phyloP scores from a whole-genome alignment of 768 basidiomycete genomes.

The Lentinula sp. region DNA sequence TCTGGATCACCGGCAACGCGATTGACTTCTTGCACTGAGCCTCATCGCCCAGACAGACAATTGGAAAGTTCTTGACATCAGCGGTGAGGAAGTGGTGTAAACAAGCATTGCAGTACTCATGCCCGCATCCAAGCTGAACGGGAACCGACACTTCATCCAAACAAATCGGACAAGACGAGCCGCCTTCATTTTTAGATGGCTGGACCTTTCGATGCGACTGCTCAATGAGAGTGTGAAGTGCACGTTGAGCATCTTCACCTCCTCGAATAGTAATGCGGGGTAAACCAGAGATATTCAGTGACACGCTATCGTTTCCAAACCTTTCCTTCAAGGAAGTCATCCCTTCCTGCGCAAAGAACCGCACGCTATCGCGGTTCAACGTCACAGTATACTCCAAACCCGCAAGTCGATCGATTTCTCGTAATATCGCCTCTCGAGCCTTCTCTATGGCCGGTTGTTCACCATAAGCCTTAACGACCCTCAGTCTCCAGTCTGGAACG shows the following conservation, averaged over 20 bases:
- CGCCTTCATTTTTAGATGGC: not conserved
- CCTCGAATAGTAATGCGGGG: slow-evolving; percentile 45
- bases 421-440: slow-evolving; percentile 38
- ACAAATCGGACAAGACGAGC: slow-evolving; percentile 46
- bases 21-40: slow-evolving; percentile 49
- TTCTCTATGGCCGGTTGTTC: slow-evolving; percentile 27
- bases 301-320: slow-evolving; percentile 49
- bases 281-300: slow-evolving; percentile 30
- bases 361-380: slow-evolving; percentile 32
- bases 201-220: slow-evolving; percentile 26
- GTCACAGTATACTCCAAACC: slow-evolving; percentile 33
- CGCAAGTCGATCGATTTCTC: slow-evolving; percentile 41
- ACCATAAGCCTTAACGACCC: slow-evolving; percentile 42
- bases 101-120: slow-evolving; percentile 45
- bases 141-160: slow-evolving; percentile 36
- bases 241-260: slow-evolving; percentile 48
- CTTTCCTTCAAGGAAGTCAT: slow-evolving; percentile 44
- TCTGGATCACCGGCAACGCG: slow-evolving; percentile 45
- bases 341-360: slow-evolving; percentile 47
- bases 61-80: slow-evolving; percentile 45
- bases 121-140: slow-evolving; percentile 39
- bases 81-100: slow-evolving; percentile 37
- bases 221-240: slow-evolving; percentile 36
- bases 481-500: slow-evolving; percentile 38
- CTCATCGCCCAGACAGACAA: slow-evolving; percentile 58